These are phyloP conservation scores for Cryptococcus amylolentus DNA, from an alignment of 1,284 basidiomycete genomes.

Conservation along the genomic window DNA sequence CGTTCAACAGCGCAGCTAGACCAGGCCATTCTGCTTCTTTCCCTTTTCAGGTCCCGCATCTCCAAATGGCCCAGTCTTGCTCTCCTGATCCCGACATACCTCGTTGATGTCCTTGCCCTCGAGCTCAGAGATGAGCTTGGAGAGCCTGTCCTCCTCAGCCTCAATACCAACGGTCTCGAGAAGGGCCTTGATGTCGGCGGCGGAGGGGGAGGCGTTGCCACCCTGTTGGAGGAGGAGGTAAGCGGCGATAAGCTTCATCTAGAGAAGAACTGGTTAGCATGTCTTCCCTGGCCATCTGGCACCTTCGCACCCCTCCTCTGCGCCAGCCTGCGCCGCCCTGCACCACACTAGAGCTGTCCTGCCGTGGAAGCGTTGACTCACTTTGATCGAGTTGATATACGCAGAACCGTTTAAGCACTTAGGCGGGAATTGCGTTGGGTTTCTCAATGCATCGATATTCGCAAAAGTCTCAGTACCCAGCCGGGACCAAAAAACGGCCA, in stretches of 20 bases:
- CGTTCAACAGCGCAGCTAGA: neutral
- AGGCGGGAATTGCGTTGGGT: slow-evolving; percentile 45
- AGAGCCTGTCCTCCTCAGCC: slow-evolving; percentile 76
- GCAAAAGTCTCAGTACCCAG: neutral
- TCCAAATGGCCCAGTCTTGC: neutral
- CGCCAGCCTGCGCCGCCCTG: neutral
- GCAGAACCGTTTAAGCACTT: slow-evolving; percentile 50
- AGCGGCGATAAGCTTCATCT: slow-evolving; percentile 97
- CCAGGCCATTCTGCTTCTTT: neutral
- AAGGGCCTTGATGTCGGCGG: slow-evolving; percentile 84
- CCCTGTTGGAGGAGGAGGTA: slow-evolving; percentile 96
- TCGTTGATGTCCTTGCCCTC: slow-evolving; percentile 84
- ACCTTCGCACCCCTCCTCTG: neutral
- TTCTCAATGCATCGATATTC: slow-evolving; percentile 2
- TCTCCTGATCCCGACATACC: slow-evolving; percentile 51
- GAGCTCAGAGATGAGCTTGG: slow-evolving; percentile 86
- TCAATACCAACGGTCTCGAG: slow-evolving; percentile 85
- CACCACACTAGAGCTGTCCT: neutral
- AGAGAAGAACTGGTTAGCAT: neutral
- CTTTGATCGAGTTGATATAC: slow-evolving; percentile 20
- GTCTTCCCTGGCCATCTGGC: too few relatives aligned
- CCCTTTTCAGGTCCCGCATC: too few relatives aligned
- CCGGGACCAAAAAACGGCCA: neutral
- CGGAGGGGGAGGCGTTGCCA: slow-evolving; percentile 84
- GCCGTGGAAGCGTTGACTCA: slow-evolving; percentile 12